Base-by-base conservation (phyloP, 164 flowering plant genomes). In the Annona cherimola region DNA sequence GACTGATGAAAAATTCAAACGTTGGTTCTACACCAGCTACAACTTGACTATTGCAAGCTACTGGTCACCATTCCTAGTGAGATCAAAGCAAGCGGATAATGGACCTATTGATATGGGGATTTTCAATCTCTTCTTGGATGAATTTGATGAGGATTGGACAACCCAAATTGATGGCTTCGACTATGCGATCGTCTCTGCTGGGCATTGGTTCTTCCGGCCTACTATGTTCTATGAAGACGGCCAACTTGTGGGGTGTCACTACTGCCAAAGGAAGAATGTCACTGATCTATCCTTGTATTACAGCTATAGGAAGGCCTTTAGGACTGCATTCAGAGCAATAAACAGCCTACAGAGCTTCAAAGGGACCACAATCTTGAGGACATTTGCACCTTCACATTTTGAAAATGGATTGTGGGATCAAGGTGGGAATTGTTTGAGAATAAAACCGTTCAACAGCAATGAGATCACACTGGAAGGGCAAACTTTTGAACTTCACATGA, bases 21-120 rank as follows among this genome's bases (percentile, higher is more conserved):
- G 78, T 0, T 86, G 83, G 84, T 41, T 63, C 12, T 90, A 81
- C 74, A 35, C 68, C 14, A 81, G 71, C 45, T 83, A 85, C 83
- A 81, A 87, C 67, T 85, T 90, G 73, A 87, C 86, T 39, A 2
- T 90, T 1, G 85, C 87, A 57, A 69, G 74, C 8, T 81, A 89
- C 45, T 90, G 93, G 93, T 62, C 93, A n/a, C 89, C 90, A 2
- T 81, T 73, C 78, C 63, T 90, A 73, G 90, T 90, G 2, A 81
- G 71, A 70, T 43, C 81, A 19, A 72, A 67, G 16, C 82, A 79
- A 50, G 77, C 86, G 16, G 88, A 83, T 45, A 57, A 67, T 3
- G 83, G 82, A 18, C 72, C 76, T 4, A 59, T 61, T 7, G 40
- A 18, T n/a, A 78, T 77, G 2, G 77, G 77, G 39, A 64, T 76